Evolutionary conservation across 805 yeast species (phyloP).

Genomic region (Saccharomycopsis microspora): DNA sequence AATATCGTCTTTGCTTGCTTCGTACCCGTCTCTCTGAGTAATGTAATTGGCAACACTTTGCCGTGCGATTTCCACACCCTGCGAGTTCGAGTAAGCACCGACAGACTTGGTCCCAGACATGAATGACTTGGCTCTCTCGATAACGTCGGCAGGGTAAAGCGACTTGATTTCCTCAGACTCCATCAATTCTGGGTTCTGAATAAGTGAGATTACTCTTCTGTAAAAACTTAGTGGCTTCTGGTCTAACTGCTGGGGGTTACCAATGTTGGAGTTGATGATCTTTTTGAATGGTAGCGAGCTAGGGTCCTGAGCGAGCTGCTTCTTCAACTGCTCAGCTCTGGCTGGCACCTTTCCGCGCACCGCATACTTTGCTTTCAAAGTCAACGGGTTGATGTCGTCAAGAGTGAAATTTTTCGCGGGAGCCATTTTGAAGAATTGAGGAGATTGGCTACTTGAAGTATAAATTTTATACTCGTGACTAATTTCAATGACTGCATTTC

Average conservation of each 20-base stretch:
- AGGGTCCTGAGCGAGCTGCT: conserved; percentile 34
- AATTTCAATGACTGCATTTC: no score
- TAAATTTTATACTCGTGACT: no score
- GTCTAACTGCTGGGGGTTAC: conserved; percentile 95
- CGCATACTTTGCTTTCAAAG: conserved; percentile 85
- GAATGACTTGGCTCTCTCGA: conserved; percentile 54
- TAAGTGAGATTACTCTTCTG: conserved; percentile 75
- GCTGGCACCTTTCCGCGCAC: conserved; percentile 93
- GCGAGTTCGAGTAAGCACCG: conserved; percentile 93
- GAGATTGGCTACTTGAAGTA: no score
- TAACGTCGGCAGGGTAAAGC: conserved; percentile 52
- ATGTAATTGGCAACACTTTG: conserved; percentile 76
- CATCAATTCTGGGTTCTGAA: conserved; percentile 75
- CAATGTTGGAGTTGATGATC: conserved; percentile 87
- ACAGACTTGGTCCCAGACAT: conserved; percentile 62
- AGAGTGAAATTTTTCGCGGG: conserved; percentile 26
- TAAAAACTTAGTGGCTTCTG: conserved; percentile 94
- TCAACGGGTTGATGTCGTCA: conserved; percentile 56
- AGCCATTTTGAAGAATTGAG: not conserved
- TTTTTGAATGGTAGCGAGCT: conserved; percentile 66
- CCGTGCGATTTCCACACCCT: conserved; percentile 69
- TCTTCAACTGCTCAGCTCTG: conserved; percentile 75
- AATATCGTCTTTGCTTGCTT: conserved; percentile 58
- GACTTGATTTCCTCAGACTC: conserved; percentile 22
- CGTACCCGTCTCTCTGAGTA: conserved; percentile 54